Evolutionary conservation across 179 eudicot species (phyloP).

Genomic region (Patellifolia procumbens): DNA sequence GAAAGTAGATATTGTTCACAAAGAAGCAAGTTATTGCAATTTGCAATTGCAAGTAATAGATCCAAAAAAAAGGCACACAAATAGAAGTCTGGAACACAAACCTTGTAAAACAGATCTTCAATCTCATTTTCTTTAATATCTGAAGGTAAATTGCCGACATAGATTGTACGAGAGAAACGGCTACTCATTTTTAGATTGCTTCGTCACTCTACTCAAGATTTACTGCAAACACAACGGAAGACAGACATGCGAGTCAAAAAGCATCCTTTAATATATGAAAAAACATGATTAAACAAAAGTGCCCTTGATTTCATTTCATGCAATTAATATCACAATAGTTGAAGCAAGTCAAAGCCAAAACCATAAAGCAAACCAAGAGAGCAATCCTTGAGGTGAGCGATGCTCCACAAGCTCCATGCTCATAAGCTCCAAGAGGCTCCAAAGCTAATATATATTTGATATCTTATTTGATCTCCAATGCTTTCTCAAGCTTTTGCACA

Average conservation of each 20-base stretch:
- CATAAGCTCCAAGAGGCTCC: slow-evolving; percentile 85
- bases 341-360: slow-evolving; percentile 47
- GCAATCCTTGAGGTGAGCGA: slow-evolving; percentile 86
- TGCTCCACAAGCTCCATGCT: slow-evolving; percentile 92
- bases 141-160: slow-evolving; percentile 92
- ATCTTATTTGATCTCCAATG: slow-evolving; percentile 64
- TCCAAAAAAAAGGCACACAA: neutral
- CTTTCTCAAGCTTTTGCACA: slow-evolving; percentile 66
- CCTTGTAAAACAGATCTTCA: slow-evolving; percentile 97
- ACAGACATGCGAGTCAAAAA: slow-evolving; percentile 20
- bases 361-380: slow-evolving; percentile 90
- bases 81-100: slow-evolving; percentile 27
- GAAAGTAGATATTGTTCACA: neutral
- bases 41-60: neutral
- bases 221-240: slow-evolving; percentile 41
- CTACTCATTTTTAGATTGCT: slow-evolving; percentile 63
- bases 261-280: neutral
- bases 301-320: slow-evolving; percentile 28
- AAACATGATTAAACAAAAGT: slow-evolving; percentile 20
- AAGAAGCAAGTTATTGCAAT: neutral
- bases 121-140: slow-evolving; percentile 86
- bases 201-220: slow-evolving; percentile 8
- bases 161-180: slow-evolving; percentile 90
- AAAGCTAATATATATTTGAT: slow-evolving; percentile 70
- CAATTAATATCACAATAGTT: slow-evolving; percentile 38